Evolutionary conservation across 345 rosid genomes (phyloP), one percentile per base, ranked within the genome.

Genomic region (Pseudoturritis turrita): DNA sequence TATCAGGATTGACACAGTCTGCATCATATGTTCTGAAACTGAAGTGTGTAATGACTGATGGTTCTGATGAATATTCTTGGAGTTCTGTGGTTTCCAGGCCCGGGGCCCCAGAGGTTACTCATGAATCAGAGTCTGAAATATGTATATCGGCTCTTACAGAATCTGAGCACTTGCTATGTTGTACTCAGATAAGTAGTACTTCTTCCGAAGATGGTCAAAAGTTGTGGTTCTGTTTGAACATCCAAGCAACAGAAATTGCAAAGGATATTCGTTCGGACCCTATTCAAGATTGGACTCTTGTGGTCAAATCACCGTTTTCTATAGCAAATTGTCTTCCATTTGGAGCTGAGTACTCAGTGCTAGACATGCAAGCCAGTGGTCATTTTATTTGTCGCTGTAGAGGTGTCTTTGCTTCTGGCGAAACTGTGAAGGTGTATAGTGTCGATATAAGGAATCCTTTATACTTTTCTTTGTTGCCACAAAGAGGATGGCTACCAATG

Each of bases 281-380:
- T 33, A 91, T 91, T 77, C 85, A 89, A 76, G 99, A 95, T 78
- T 95, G 99, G 99, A 81, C 64, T 74, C 80, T 95, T 75, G 88
- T 83, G 71, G 75, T 95, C 65, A 95, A 89, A 76, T 76, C 99
- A 40, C 99, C 99, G 19, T 78, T 95, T 52, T 88, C 88, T 52
- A 75, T 95, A 70, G 71, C 87, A 78, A 89, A 83, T 71, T 87
- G 80, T 79, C 99, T 95, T 81, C 99, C 97, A 46, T 85, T 91
- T 82, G 79, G 73, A 33, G 89, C 93, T 72, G 96, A 89, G 77
- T 95, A 84, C 72, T 84, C 96, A 67, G 80, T 95, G 36, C 83
- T 87, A 65, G 92, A 91, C 82, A 82, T 61, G 89, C 92, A 79
- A 82, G 75, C 78, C 26, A 81, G 75, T 75, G 96, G 92, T 70